A percentile compares a stretch with the other conserved stretches of the same genome.
Evolutionary conservation across 805 yeast genomes (phyloP).

Genomic region (Suhomyces sp.): DNA sequence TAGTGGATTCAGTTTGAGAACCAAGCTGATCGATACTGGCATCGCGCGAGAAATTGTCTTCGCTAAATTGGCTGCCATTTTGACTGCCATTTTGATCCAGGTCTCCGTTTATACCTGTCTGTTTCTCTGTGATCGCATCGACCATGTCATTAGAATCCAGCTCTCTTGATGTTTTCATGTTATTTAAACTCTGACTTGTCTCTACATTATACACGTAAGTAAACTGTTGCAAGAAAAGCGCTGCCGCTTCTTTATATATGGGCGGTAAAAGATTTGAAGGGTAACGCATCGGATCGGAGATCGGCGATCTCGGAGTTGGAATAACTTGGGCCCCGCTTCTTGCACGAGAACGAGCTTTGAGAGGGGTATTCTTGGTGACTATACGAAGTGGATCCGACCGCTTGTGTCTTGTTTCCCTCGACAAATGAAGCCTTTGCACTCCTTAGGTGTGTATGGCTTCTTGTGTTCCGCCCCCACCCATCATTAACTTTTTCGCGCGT

Average conservation of each 20-base stretch:
- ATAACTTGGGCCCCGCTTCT: neutral
- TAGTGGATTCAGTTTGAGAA: neutral
- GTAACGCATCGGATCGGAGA: neutral
- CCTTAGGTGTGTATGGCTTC: neutral
- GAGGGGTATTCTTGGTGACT: neutral
- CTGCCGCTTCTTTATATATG: neutral
- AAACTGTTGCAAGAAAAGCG: neutral
- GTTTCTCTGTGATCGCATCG: neutral
- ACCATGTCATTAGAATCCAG: neutral
- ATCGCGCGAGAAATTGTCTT: neutral
- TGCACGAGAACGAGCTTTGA: neutral
- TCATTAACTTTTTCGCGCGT: neutral
- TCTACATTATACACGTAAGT: neutral
- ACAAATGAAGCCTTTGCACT: neutral
- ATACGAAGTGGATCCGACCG: neutral
- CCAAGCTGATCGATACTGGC: neutral
- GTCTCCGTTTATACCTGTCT: neutral
- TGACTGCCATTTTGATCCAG: neutral
- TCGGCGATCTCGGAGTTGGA: neutral
- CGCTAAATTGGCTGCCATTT: neutral
- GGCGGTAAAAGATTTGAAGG: neutral
- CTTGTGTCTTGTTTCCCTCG: neutral
- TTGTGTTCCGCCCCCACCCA: neutral
- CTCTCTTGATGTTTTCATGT: neutral
- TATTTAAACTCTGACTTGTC: neutral